Conservation (phyloP, 192 early-diverging fungal genomes). For the Oehlia diaphana region DNA sequence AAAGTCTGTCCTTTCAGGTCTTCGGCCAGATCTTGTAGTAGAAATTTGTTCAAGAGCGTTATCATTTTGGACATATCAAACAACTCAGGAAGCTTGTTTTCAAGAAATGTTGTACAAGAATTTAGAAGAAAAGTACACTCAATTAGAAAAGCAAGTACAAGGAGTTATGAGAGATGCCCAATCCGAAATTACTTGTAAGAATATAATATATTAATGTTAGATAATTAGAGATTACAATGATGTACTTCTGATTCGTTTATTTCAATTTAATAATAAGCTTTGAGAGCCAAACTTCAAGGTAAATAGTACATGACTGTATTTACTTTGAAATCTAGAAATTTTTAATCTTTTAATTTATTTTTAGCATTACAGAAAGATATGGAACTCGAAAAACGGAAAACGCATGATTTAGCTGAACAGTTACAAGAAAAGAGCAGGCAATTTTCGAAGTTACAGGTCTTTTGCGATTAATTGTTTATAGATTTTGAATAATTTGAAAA, state of each 20-base stretch:
- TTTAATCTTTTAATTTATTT: not conserved
- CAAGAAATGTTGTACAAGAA: slow-evolving; percentile 40
- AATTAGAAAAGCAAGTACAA: slow-evolving; percentile 39
- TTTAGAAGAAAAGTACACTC: slow-evolving; percentile 37
- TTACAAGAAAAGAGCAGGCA: slow-evolving; percentile 27
- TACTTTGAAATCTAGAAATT: too few relatives aligned
- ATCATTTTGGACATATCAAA: slow-evolving; percentile 69
- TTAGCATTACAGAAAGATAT: slow-evolving; percentile 25
- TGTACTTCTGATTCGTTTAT: not conserved
- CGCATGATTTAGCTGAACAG: slow-evolving; percentile 21
- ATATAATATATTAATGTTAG: not conserved
- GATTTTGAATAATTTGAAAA: too few relatives aligned
- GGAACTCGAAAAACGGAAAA: slow-evolving; percentile 30
- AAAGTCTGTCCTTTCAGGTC: slow-evolving; percentile 63
- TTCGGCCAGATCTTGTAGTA: slow-evolving; percentile 60
- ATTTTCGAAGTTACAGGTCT: slow-evolving; percentile 28
- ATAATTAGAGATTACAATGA: not conserved
- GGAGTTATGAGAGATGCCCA: slow-evolving; percentile 36
- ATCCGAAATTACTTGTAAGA: slow-evolving; percentile 32
- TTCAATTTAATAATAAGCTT: not conserved
- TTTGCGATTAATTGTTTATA: not conserved
- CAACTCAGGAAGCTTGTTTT: slow-evolving; percentile 53
- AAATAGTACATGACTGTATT: not conserved
- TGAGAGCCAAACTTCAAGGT: slow-evolving; percentile 15
- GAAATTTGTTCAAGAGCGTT: slow-evolving; percentile 66